Percentiles rank a stretch among this genome's conserved stretches.
Evolutionary conservation across 2,329 filamentous ascomycete species (phyloP).

Genomic region (Dryadomyces quercivorus): DNA sequence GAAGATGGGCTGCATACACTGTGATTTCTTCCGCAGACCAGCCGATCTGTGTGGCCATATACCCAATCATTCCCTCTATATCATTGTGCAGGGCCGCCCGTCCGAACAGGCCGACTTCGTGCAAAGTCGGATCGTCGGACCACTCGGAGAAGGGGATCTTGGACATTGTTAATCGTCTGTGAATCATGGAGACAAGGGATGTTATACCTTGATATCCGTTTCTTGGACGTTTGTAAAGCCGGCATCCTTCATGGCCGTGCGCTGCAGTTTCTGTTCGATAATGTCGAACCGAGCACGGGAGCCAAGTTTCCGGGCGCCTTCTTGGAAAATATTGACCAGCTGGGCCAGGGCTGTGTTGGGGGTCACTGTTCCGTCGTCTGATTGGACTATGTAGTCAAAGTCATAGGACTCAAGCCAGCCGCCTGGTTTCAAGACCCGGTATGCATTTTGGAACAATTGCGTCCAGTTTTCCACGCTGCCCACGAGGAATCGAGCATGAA

Average conservation of each 20-base stretch:
- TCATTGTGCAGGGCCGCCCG: constrained; percentile 5
- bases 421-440: constrained; percentile 38
- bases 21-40: background rate
- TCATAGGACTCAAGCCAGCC: constrained; percentile 22
- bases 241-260: background rate
- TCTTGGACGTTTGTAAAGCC: background rate
- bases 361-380: constrained; percentile 15
- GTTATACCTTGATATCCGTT: background rate
- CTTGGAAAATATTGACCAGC: constrained; percentile 5
- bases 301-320: background rate
- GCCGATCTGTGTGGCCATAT: background rate
- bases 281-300: background rate
- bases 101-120: constrained; percentile 15
- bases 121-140: constrained; percentile 19
- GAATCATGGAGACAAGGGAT: background rate
- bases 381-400: constrained; percentile 9
- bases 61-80: background rate
- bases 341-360: constrained; percentile 12
- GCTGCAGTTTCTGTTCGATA: background rate
- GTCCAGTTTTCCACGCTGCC: constrained; percentile 41
- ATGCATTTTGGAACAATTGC: constrained; percentile 33
- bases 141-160: constrained; percentile 19
- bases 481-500: constrained; percentile 37
- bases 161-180: constrained; percentile 1
- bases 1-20: background rate